These are phyloP conservation scores for Acrocalymma vagum DNA, from an alignment of 2,329 filamentous ascomycete species.

Conservation along the genomic window DNA sequence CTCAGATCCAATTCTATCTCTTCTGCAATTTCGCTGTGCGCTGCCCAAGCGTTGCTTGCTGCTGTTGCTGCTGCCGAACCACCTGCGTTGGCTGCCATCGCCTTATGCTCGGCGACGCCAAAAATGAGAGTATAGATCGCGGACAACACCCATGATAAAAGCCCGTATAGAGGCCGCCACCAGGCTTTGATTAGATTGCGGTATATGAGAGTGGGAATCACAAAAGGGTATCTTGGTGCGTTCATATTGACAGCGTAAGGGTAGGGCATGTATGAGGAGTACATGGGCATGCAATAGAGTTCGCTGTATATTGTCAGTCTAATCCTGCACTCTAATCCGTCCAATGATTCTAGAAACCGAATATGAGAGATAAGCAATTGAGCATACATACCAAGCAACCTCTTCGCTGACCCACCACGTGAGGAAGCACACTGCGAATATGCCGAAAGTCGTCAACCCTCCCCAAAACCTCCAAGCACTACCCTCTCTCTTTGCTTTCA, in stretches of 20 bases:
- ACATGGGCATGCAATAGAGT: constrained; percentile 60
- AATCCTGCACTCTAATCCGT: neutral
- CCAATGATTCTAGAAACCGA: constrained; percentile 3
- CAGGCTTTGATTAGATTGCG: constrained; percentile 45
- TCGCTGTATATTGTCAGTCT: constrained; percentile 38
- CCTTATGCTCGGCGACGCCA: constrained; percentile 9
- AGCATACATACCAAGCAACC: constrained; percentile 54
- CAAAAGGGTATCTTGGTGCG: constrained; percentile 63
- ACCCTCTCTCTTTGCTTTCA: constrained; percentile 23
- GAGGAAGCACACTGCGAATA: constrained; percentile 50
- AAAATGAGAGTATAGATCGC: constrained; percentile 14
- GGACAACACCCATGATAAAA: constrained; percentile 24
- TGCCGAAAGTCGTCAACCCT: constrained; percentile 49
- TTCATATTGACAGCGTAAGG: constrained; percentile 61
- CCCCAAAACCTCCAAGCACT: constrained; percentile 30
- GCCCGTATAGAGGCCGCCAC: constrained; percentile 41
- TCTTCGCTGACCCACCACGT: constrained; percentile 61
- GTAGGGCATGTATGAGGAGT: constrained; percentile 55
- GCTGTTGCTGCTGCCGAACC: constrained; percentile 8
- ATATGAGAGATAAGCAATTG: constrained; percentile 12
- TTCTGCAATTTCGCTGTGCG: constrained; percentile 15
- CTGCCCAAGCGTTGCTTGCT: constrained; percentile 13
- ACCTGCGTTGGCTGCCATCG: neutral
- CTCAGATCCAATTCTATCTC: constrained; percentile 31
- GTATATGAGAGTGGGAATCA: constrained; percentile 63